Evolutionary conservation across 352 stramenopile species (phyloP), one percentile per base, ranked within the genome.

Genomic region (Phytophthora pluvialis): DNA sequence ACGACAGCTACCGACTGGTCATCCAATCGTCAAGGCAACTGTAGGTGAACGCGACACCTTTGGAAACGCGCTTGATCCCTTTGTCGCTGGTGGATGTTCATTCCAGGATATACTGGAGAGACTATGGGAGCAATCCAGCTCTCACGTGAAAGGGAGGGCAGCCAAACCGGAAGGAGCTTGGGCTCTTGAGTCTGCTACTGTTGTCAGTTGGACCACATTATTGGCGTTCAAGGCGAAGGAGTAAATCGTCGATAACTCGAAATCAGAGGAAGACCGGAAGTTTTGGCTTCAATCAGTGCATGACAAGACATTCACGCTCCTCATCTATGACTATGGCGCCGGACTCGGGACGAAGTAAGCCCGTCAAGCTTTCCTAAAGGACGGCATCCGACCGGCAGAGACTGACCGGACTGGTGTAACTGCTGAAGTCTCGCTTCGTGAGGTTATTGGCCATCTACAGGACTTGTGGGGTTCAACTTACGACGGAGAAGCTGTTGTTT

Each of bases 351-450:
- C 16, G 10, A 44, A 43, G 12, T 16, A 44, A 11, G 32, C 43
- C 4, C 47, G 9, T 18, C 31, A 55, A 43, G 10, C 8, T 43
- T 43, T 43, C 16, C 6, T 31, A n/a, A 43, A 32, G 31, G 5
- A 32, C 25, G 49, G 39, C 26, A 42, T 40, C 26, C 38, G 26
- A n/a, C 39, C 39, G 5, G 18, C n/a, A 4, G 40, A 63, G 13
- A 59, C 46, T 5, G 47, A 59, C 21, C 47, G 47, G 13, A n/a
- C 59, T 54, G 54, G 66, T 42, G 46, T 60, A 9, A 53, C 54
- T 16, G 47, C 60, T 16, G 66, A 70, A 33, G 8, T 21, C 6
- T 50, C 55, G 9, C 42, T 66, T 18, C 40, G 45, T 26, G 47
- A 74, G 21, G 33, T 53, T 48, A 43, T 62, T 0, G 7, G 21